Conservation (phyloP, 176 grass and related monocot species). For the Neostapfia colusana region DNA sequence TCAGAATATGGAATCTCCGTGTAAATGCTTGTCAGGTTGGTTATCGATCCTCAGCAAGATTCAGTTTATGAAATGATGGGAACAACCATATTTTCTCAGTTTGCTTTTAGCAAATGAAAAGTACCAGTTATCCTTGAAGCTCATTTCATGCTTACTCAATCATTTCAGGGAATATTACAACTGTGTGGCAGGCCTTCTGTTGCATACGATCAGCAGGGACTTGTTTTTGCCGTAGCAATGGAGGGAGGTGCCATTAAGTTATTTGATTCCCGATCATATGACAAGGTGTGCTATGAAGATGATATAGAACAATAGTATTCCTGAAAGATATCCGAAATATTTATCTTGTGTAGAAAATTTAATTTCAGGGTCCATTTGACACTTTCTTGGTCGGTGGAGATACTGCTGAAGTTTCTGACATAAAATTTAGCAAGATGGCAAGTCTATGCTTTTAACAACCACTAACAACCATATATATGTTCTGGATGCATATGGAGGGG, state of each 20-base stretch:
- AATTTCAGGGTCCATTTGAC: constrained; percentile 91
- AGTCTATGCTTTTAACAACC: constrained; percentile 95
- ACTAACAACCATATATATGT: constrained; percentile 98
- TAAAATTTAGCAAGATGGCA: constrained; percentile 99
- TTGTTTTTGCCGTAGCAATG: constrained; percentile 98
- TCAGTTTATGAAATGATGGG: constrained; percentile 12
- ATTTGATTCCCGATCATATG: constrained; percentile 95
- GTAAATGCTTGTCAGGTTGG: constrained; percentile 98
- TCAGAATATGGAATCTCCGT: constrained; percentile 95
- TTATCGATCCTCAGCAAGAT: too few relatives aligned
- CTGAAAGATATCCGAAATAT: not conserved
- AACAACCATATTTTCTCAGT: constrained; percentile 3
- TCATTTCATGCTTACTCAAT: constrained; percentile 41
- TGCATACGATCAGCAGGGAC: constrained; percentile 98
- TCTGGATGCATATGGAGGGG: constrained; percentile 96
- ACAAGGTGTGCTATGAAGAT: constrained; percentile 61
- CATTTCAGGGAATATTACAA: constrained; percentile 73
- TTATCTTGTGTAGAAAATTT: constrained; percentile 7
- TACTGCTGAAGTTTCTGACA: constrained; percentile 92
- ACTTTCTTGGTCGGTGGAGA: constrained; percentile 97
- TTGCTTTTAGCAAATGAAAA: constrained; percentile 35
- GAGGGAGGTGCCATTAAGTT: constrained; percentile 97
- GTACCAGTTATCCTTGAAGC: constrained; percentile 29
- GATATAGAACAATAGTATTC: constrained; percentile 17
- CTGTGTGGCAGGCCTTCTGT: constrained; percentile 93